phyloP scores from a whole-genome alignment of 192 early-diverging fungal species.

The Phycomyces blakesleeanus region DNA sequence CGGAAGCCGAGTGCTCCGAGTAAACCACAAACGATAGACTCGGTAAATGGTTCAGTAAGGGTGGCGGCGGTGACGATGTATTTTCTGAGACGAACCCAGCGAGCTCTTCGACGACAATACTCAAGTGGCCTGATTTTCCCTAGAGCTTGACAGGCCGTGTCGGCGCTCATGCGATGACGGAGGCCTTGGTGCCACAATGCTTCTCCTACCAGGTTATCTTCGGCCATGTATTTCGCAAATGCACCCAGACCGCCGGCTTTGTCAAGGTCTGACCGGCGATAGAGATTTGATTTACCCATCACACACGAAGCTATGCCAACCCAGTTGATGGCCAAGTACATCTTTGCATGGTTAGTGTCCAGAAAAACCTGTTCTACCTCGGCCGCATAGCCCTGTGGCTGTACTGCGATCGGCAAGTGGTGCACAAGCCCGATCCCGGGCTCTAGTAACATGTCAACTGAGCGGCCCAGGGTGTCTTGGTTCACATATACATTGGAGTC shows the following conservation, averaged over 20 bases:
- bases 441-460: constrained; percentile 71
- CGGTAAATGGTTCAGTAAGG: constrained; percentile 87
- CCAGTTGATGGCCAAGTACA: constrained; percentile 93
- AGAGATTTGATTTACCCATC: constrained; percentile 93
- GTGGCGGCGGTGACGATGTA: constrained; percentile 90
- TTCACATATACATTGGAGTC: constrained; percentile 89
- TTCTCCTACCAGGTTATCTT: constrained; percentile 93
- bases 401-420: constrained; percentile 81
- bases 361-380: constrained; percentile 86
- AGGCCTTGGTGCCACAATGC: constrained; percentile 76
- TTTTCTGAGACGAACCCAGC: constrained; percentile 94
- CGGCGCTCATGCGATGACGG: constrained; percentile 82
- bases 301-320: constrained; percentile 81
- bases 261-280: constrained; percentile 78
- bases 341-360: constrained; percentile 87
- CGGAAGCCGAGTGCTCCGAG: constrained; percentile 67
- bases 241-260: constrained; percentile 74
- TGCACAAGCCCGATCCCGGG: constrained; percentile 90
- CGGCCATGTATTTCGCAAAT: constrained; percentile 90
- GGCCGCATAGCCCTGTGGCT: constrained; percentile 69
- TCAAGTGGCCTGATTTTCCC: constrained; percentile 71
- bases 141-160: constrained; percentile 82
- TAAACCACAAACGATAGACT: constrained; percentile 76
- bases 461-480: constrained; percentile 71
- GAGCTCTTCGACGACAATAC: constrained; percentile 78